phyloP scores from a whole-genome alignment of 2,329 filamentous ascomycete genomes.

The Graphiopsis chlorocephala region DNA sequence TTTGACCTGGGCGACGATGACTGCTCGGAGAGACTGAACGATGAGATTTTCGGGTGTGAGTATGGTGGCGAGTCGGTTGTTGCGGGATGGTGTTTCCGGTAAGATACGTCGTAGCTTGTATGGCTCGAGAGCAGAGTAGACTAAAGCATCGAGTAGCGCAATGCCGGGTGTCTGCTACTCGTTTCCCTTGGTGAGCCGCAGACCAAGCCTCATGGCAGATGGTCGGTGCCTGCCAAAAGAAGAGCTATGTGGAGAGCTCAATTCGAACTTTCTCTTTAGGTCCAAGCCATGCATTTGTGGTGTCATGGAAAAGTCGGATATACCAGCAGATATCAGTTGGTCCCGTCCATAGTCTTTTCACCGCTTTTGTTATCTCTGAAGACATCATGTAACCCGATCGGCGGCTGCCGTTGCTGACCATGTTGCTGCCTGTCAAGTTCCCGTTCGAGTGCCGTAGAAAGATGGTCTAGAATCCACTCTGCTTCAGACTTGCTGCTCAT shows the following conservation, averaged over 20 bases:
- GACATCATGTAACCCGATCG: conserved; percentile 30
- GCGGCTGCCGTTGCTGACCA: conserved; percentile 29
- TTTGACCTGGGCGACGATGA: conserved; percentile 20
- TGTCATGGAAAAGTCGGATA: background rate
- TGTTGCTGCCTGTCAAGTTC: conserved; percentile 42
- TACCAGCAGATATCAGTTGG: background rate
- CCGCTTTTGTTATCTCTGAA: background rate
- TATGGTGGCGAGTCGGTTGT: conserved; percentile 7
- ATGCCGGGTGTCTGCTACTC: background rate
- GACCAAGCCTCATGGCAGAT: background rate
- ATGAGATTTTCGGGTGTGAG: conserved; percentile 18
- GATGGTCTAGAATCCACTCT: conserved; percentile 68
- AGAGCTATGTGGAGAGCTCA: background rate
- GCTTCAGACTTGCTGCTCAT: conserved; percentile 67
- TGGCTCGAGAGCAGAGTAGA: background rate
- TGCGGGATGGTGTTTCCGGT: conserved; percentile 16
- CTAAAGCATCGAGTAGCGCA: background rate
- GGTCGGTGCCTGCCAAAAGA: background rate
- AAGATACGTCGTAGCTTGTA: background rate
- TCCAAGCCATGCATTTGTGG: background rate
- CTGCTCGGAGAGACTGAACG: conserved; percentile 18
- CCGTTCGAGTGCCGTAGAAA: conserved; percentile 56
- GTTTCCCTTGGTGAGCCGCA: background rate
- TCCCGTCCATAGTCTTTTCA: background rate
- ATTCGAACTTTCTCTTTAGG: background rate